Evolutionary conservation across 148 eudicot genomes (phyloP), one percentile per base, ranked within the genome.

Genomic region (Rhododendron kiyosumense): DNA sequence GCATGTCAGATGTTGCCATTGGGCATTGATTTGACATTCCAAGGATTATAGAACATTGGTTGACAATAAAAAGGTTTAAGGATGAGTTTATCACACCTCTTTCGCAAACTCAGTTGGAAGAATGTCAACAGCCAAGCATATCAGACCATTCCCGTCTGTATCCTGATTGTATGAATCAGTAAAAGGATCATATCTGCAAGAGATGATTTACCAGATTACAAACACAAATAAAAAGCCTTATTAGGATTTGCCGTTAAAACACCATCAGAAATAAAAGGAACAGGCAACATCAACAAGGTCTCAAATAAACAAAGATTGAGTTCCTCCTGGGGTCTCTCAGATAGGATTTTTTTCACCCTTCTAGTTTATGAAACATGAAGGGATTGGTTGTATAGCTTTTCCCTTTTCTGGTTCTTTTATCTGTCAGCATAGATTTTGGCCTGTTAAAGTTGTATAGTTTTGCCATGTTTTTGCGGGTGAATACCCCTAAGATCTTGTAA

Each of bases 21-120:
- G 45, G 79, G 78, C 57, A 28, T 84, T 61, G 83, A 76, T 26
- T 38, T 28, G 52, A 87, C 43, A 85, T 54, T 84, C 26, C 43
- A 67, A 45, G 79, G 7, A 59, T 41, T 43, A 30, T 20, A 75
- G 38, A 52, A n/a, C 52, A 9, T 24, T 36, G 36, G 22, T 71
- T 46, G 48, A 79, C 13, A 20, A 77, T 36, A 83, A 48, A 65
- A 38, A 84, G 34, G 34, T 79, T 46, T 65, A 87, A 85, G 81
- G 65, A 52, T 48, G 51, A 84, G 10, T 36, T 84, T 57, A 83
- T 32, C 20, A 46, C 82, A 95, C 99, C 98, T 97, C 99, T 92
- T 93, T 95, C 22, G 99, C 99, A 90, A 97, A 97, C 89, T 97
- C 98, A 45, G 99, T 94, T 12, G 99, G 99, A 84, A 97, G 98